Base-by-base conservation (phyloP, 306 rosid genomes). In the Lathyrus sativus region DNA sequence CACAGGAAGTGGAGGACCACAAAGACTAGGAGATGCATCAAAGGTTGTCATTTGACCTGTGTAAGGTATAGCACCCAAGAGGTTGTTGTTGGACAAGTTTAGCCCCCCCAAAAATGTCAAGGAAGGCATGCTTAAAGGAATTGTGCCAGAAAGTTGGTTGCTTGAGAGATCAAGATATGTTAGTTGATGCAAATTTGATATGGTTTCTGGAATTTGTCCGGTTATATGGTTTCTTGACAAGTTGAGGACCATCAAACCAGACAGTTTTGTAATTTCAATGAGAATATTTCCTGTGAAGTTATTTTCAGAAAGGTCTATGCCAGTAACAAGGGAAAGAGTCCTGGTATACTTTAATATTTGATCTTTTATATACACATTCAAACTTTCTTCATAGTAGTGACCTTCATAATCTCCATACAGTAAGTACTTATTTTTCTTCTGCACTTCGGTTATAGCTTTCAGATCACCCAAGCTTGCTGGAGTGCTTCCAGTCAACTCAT, bases 101-200 rank as follows among this genome's bases (percentile, higher is more conserved):
- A 56, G 62, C 18, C 10, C 11, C 9, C 61, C 38, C 14, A 26
- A 26, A 55, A 55, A 55, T 26, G 61, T 8, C 38, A 55, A 12
- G 10, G 61, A 55, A 55, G 61, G 22, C n/a, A n/a, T n/a, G n/a
- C n/a, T n/a, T n/a, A n/a, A n/a, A n/a, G n/a, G n/a, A n/a, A 19
- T 19, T 19, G 22, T 19, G 22, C 22, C 22, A 19, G 22, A 19
- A 19, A 19, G 22, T 19, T 19, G 22, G 1, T 19, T 19, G 22
- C 22, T 0, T 1, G 89, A 82, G 72, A 85, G 83, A 65, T 85
- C 85, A 64, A 80, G 83, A 14, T 71, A 79, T 61, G 24, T 3
- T 19, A 80, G 42, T 49, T 80, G 77, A 8, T 26, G 57, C 49
- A 79, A 7, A 62, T 70, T 75, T 39, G 82, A 26, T 15, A 11